Evolutionary conservation across 2,329 filamentous ascomycete genomes (phyloP).

Genomic region (Capronia coronata): DNA sequence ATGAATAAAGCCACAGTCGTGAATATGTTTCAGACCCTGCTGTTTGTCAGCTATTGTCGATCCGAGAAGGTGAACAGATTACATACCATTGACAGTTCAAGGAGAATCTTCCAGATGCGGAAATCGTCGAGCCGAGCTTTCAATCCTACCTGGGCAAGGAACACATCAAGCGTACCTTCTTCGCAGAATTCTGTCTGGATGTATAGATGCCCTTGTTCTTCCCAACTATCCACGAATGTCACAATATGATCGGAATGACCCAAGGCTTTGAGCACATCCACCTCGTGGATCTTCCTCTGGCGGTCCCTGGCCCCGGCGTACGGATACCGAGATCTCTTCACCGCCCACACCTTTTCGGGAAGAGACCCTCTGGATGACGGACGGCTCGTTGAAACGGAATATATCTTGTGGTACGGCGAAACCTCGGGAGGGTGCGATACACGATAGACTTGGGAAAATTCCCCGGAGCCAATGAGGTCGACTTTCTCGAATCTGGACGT

Average conservation of each 20-base stretch:
- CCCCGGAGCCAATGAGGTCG: slow-evolving; percentile 73
- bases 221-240: slow-evolving; percentile 80
- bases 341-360: slow-evolving; percentile 67
- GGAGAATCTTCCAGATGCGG: slow-evolving; percentile 94
- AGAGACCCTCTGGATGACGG: slow-evolving; percentile 50
- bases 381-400: slow-evolving; percentile 41
- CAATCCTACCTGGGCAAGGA: slow-evolving; percentile 72
- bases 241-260: slow-evolving; percentile 78
- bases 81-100: slow-evolving; percentile 75
- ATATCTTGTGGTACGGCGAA: slow-evolving; percentile 37
- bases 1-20: slow-evolving; percentile 74
- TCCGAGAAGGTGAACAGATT: not conserved
- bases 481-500: slow-evolving; percentile 72
- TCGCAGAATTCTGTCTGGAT: slow-evolving; percentile 98
- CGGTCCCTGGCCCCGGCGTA: slow-evolving; percentile 73
- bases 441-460: slow-evolving; percentile 88
- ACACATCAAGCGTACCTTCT: slow-evolving; percentile 81
- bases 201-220: slow-evolving; percentile 76
- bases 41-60: slow-evolving; percentile 28
- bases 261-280: slow-evolving; percentile 68
- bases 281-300: slow-evolving; percentile 77
- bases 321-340: slow-evolving; percentile 84
- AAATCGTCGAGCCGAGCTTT: slow-evolving; percentile 91
- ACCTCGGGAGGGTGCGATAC: slow-evolving; percentile 50
- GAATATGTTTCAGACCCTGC: slow-evolving; percentile 82